A percentile compares a stretch with the other conserved stretches of the same genome.
These are phyloP conservation scores for Pulveroboletus sp. DNA, from an alignment of 768 basidiomycete species.

Conservation along the genomic window DNA sequence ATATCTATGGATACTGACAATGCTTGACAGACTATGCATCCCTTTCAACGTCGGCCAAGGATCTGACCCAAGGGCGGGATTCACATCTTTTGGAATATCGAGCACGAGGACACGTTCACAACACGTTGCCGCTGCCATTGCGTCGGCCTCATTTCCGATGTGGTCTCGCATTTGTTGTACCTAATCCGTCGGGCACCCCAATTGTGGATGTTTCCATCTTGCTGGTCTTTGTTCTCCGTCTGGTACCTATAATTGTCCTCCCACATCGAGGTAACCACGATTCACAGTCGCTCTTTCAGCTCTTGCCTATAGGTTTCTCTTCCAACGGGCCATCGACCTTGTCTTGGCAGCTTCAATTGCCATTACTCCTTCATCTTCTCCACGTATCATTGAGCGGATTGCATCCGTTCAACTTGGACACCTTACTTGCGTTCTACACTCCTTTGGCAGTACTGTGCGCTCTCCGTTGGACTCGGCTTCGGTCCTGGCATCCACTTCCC, in stretches of 20 bases:
- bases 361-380: neutral
- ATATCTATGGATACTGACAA: constrained; percentile 10
- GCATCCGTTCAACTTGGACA: constrained; percentile 3
- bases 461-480: neutral
- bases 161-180: constrained; percentile 7
- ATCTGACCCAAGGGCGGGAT: neutral
- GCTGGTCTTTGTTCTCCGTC: constrained; percentile 4
- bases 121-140: constrained; percentile 30
- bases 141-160: constrained; percentile 27
- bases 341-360: neutral
- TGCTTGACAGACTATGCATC: neutral
- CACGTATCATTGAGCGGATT: constrained; percentile 6
- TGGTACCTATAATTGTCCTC: constrained; percentile 10
- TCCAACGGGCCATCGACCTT: neutral
- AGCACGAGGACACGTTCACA: constrained; percentile 11
- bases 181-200: constrained; percentile 5
- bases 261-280: constrained; percentile 12
- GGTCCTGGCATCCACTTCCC: constrained; percentile 1
- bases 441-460: constrained; percentile 10
- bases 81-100: neutral
- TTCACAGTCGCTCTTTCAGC: constrained; percentile 15
- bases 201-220: constrained; percentile 10
- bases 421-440: constrained; percentile 6
- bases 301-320: neutral
- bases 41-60: no score